phyloP scores from a whole-genome alignment of 116 monocot species.

The Cymodocea nodosa region DNA sequence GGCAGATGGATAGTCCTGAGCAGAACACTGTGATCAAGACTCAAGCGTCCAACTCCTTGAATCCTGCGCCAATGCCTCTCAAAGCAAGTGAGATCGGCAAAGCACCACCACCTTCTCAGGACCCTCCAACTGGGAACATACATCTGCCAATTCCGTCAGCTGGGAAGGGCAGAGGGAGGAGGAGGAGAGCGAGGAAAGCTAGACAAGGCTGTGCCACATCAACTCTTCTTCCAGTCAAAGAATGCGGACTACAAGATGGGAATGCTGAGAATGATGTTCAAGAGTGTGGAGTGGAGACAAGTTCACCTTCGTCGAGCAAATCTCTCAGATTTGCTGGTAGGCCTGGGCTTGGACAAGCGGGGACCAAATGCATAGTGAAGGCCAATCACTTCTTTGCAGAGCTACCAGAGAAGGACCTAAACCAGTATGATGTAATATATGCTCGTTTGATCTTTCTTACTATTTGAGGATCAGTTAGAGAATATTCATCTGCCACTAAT shows the following conservation, averaged over 20 bases:
- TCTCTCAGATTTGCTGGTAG: slow-evolving; percentile 18
- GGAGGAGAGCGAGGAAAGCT: slow-evolving; percentile 12
- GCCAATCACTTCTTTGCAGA: slow-evolving; percentile 55
- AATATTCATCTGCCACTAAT: no score
- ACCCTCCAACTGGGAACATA: slow-evolving; percentile 1
- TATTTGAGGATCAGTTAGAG: no score
- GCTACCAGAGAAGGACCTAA: slow-evolving; percentile 37
- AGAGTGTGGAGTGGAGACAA: slow-evolving; percentile 8
- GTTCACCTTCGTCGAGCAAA: slow-evolving; percentile 19
- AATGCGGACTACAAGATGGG: not conserved
- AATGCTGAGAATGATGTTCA: slow-evolving; percentile 1
- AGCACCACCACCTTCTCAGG: slow-evolving; percentile 14
- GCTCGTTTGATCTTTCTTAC: no score
- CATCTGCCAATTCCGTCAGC: not conserved
- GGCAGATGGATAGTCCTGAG: slow-evolving; percentile 28
- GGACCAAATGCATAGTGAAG: slow-evolving; percentile 32
- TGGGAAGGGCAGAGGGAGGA: slow-evolving; percentile 17
- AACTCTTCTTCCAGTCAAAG: not conserved
- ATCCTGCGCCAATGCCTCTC: slow-evolving; percentile 12
- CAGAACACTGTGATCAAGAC: slow-evolving; percentile 32
- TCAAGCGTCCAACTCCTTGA: slow-evolving; percentile 5
- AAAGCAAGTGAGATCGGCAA: slow-evolving; percentile 15
- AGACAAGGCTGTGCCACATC: slow-evolving; percentile 8
- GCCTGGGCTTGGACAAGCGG: slow-evolving; percentile 30
- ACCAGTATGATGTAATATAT: slow-evolving; percentile 44